A percentile compares a stretch with the other conserved stretches of the same genome.
These are phyloP conservation scores for Pilasporangium apinafurcum DNA, from an alignment of 352 stramenopile genomes.

Conservation along the genomic window DNA sequence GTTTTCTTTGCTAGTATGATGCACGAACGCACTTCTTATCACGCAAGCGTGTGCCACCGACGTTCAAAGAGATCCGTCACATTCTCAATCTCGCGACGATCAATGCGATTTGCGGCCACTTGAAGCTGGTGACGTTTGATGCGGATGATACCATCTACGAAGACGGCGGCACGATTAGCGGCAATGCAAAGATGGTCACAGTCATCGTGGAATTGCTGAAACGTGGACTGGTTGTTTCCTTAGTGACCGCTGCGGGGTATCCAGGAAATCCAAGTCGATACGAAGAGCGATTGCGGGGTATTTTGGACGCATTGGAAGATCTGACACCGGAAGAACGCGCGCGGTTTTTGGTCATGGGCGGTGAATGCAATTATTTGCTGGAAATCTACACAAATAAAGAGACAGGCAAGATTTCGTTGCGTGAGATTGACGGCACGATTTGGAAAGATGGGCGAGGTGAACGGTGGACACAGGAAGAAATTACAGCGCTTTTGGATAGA, in stretches of 20 bases:
- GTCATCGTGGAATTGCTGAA: constrained; percentile 66
- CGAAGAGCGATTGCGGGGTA: constrained; percentile 68
- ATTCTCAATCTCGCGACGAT: constrained; percentile 78
- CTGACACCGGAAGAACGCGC: constrained; percentile 54
- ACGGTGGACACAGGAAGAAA: constrained; percentile 81
- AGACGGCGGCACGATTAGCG: constrained; percentile 67
- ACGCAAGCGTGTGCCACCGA: constrained; percentile 74
- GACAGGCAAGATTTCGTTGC: constrained; percentile 41
- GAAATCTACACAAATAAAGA: constrained; percentile 47
- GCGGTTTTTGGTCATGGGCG: constrained; percentile 91
- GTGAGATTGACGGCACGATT: constrained; percentile 49
- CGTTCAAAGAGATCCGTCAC: constrained; percentile 83
- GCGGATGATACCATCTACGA: constrained; percentile 86
- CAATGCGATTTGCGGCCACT: constrained; percentile 55
- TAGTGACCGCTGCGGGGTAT: constrained; percentile 81
- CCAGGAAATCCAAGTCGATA: constrained; percentile 57
- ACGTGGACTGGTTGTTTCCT: constrained; percentile 67
- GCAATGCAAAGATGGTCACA: constrained; percentile 58
- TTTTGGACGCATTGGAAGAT: constrained; percentile 53
- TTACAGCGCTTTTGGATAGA: constrained; percentile 83
- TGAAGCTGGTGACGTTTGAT: constrained; percentile 85
- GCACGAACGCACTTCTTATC: constrained; percentile 60
- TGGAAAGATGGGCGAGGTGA: constrained; percentile 82
- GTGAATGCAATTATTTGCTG: constrained; percentile 96
- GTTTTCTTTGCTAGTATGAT: constrained; percentile 43